Percentiles rank a stretch among this genome's conserved stretches.
These are phyloP conservation scores for Aspergillus candidus DNA, from an alignment of 2,329 filamentous ascomycete species.

Conservation along the genomic window DNA sequence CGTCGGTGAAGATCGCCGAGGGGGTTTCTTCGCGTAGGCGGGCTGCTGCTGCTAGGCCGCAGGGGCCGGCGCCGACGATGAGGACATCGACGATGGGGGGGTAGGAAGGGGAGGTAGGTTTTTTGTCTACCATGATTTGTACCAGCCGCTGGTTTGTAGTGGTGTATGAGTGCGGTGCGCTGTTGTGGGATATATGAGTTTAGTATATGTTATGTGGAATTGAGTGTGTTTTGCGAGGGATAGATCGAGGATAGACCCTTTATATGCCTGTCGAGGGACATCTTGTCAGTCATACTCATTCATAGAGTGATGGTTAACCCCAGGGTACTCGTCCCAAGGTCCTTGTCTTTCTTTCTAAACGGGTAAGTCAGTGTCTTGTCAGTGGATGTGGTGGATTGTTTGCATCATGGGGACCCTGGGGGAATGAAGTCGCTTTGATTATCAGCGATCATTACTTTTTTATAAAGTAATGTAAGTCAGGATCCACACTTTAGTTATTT, in stretches of 20 bases:
- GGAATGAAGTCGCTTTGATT: background rate
- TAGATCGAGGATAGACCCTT: background rate
- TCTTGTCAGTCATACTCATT: no score
- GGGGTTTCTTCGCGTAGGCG: slow-evolving; percentile 66
- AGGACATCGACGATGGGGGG: slow-evolving; percentile 52
- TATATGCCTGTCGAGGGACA: no score
- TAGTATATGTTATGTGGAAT: background rate
- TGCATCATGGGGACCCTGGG: slow-evolving; percentile 24
- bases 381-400: background rate
- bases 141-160: background rate
- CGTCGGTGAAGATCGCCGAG: slow-evolving; percentile 74
- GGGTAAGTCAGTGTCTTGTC: background rate
- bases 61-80: slow-evolving; percentile 69
- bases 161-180: background rate
- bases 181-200: no score
- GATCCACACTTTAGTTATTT: background rate
- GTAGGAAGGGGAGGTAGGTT: background rate
- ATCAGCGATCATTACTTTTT: background rate
- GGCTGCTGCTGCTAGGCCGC: slow-evolving; percentile 66
- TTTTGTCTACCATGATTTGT: slow-evolving; percentile 4
- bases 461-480: background rate
- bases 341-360: slow-evolving; percentile 12
- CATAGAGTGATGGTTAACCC: slow-evolving; percentile 4
- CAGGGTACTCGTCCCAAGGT: slow-evolving; percentile 34
- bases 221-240: no score